A percentile compares a stretch with the other conserved stretches of the same genome.
These are phyloP conservation scores for Hericium coralloides DNA, from an alignment of 768 basidiomycete species.

Conservation along the genomic window DNA sequence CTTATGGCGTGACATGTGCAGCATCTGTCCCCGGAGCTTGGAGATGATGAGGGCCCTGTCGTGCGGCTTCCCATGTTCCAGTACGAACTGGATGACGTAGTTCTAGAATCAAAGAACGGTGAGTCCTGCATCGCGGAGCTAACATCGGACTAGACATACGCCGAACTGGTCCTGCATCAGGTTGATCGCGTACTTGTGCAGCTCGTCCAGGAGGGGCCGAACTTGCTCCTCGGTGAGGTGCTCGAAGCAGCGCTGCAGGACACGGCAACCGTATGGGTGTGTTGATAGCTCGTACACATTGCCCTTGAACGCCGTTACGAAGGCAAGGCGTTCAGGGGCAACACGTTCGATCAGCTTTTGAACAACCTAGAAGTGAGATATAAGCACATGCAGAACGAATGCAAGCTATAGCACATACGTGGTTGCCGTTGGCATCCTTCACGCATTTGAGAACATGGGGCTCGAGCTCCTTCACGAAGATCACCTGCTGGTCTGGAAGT, in stretches of 20 bases:
- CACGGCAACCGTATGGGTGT: slow-evolving; percentile 91
- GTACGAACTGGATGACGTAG: slow-evolving; percentile 91
- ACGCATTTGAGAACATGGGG: slow-evolving; percentile 77
- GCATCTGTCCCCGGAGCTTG: slow-evolving; percentile 67
- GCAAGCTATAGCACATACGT: slow-evolving; percentile 47
- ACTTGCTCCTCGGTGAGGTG: slow-evolving; percentile 63
- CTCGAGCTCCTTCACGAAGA: slow-evolving; percentile 72
- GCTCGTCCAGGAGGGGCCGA: slow-evolving; percentile 70
- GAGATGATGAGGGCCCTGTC: slow-evolving; percentile 62
- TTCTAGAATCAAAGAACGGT: slow-evolving; percentile 41
- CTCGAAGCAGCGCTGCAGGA: slow-evolving; percentile 88
- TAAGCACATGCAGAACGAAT: slow-evolving; percentile 2
- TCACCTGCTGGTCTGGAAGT: slow-evolving; percentile 65
- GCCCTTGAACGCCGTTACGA: slow-evolving; percentile 67
- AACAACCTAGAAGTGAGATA: slow-evolving; percentile 46
- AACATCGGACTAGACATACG: slow-evolving; percentile 32
- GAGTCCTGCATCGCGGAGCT: neutral
- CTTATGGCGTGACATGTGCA: slow-evolving; percentile 78
- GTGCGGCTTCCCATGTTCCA: slow-evolving; percentile 66
- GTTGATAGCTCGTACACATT: slow-evolving; percentile 75
- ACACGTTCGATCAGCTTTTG: slow-evolving; percentile 85
- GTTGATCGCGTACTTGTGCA: slow-evolving; percentile 58
- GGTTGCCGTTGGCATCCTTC: slow-evolving; percentile 89
- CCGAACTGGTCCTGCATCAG: slow-evolving; percentile 92
- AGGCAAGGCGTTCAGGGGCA: slow-evolving; percentile 63